A percentile compares a stretch with the other conserved stretches of the same genome.
phyloP scores from a whole-genome alignment of 1,284 basidiomycete genomes.

The Malassezia cuniculi region DNA sequence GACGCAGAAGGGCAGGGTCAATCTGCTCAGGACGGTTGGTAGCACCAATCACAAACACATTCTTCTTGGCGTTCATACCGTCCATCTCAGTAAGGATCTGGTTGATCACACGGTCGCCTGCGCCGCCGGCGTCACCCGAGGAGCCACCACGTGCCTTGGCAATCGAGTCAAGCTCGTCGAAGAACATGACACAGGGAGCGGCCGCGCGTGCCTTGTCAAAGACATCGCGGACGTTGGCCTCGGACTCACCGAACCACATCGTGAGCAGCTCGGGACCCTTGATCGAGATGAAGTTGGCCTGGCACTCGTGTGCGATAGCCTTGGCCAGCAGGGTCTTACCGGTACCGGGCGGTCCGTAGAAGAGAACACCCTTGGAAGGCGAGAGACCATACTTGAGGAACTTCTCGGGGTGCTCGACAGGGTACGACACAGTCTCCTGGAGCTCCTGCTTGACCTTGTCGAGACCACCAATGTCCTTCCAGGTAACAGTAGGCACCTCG shows the following conservation, averaged over 20 bases:
- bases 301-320: constrained; percentile 97
- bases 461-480: constrained; percentile 98
- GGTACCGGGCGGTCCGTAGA: constrained; percentile 92
- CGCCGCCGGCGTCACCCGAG: constrained; percentile 79
- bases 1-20: constrained; percentile 87
- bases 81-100: constrained; percentile 98
- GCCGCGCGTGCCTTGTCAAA: constrained; percentile 99
- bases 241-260: constrained; percentile 99
- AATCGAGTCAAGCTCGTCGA: constrained; percentile 97
- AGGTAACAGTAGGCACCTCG: constrained; percentile 87
- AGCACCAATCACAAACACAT: constrained; percentile 95
- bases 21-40: constrained; percentile 99
- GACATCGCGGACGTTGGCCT: constrained; percentile 96
- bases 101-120: constrained; percentile 91
- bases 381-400: constrained; percentile 99
- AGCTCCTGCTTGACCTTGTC: constrained; percentile 99
- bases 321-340: constrained; percentile 91
- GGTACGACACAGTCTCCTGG: constrained; percentile 98
- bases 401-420: constrained; percentile 98
- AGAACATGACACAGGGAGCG: constrained; percentile 99
- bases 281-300: constrained; percentile 95
- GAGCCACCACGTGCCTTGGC: constrained; percentile 81
- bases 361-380: constrained; percentile 93
- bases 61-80: constrained; percentile 97
- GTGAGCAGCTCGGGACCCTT: constrained; percentile 85